phyloP scores from a whole-genome alignment of 2,329 filamentous ascomycete genomes.

The Fusarium graminum region DNA sequence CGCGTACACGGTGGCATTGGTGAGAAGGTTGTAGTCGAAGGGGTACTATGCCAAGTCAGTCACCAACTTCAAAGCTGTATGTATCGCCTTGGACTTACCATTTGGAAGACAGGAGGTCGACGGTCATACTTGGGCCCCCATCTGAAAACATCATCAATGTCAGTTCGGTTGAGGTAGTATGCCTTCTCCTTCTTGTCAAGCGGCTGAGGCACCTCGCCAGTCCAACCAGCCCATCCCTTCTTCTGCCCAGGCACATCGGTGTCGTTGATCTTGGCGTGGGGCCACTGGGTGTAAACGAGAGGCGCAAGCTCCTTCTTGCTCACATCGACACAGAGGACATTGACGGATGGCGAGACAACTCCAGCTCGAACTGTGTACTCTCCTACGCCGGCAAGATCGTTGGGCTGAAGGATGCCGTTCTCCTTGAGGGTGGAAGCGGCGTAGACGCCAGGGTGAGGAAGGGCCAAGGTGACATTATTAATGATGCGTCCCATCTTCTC shows the following conservation, averaged over 20 bases:
- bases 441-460: slow-evolving; percentile 79
- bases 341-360: slow-evolving; percentile 77
- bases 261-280: slow-evolving; percentile 53
- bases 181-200: slow-evolving; percentile 41
- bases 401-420: slow-evolving; percentile 79
- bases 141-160: slow-evolving; percentile 77
- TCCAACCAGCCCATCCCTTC: slow-evolving; percentile 55
- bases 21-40: slow-evolving; percentile 73
- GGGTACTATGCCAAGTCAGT: slow-evolving; percentile 61
- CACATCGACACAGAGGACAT: slow-evolving; percentile 80
- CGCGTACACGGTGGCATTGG: slow-evolving; percentile 62
- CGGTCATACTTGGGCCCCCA: slow-evolving; percentile 70
- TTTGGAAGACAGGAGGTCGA: slow-evolving; percentile 65
- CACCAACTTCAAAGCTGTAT: background rate
- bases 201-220: slow-evolving; percentile 53
- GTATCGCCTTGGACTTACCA: slow-evolving; percentile 52
- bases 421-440: slow-evolving; percentile 69
- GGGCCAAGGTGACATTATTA: slow-evolving; percentile 82
- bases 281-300: slow-evolving; percentile 74
- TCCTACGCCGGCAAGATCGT: slow-evolving; percentile 73
- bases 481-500: slow-evolving; percentile 68
- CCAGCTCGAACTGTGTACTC: slow-evolving; percentile 76
- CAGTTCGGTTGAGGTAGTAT: slow-evolving; percentile 67
- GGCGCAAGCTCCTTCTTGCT: slow-evolving; percentile 69
- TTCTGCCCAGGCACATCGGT: slow-evolving; percentile 54